Evolutionary conservation across 2,329 filamentous ascomycete species (phyloP), one percentile per base, ranked within the genome.

Genomic region (Colletotrichum noveboracense): DNA sequence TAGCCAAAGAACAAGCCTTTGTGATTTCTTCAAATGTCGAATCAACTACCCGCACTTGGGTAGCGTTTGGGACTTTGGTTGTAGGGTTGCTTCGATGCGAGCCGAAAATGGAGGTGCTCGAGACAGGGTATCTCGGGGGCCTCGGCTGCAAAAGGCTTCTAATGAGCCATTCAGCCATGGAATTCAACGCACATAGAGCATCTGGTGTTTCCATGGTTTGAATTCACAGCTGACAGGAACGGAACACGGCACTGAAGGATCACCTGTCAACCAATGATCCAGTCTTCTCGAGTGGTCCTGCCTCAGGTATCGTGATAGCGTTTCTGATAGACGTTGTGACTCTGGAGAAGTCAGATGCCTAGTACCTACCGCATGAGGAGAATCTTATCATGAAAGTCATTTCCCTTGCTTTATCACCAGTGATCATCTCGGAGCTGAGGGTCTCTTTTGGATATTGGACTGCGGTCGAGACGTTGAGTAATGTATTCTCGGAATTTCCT

Each of bases 141-240:
- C 16, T 43, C 38, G 38, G 38, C 16, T 43, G 38, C 16, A 43
- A 43, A 43, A n/a, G 38, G 38, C 7, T n/a, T n/a, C 38, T n/a
- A 3, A n/a, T 43, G 1, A 18, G 16, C 16, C 18, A 43, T n/a
- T 0, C 8, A 1, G 0, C 0, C 38, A 43, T 43, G 38, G 0
- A n/a, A 18, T 0, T n/a, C 38, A 43, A n/a, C 16, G 16, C 38
- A 43, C 3, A 2, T n/a, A 6, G 8, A n/a, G 16, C 16, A 43
- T 43, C 38, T 43, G 16, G 0, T 43, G 38, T n/a, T 18, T n/a
- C 5, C 8, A n/a, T 43, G 16, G 38, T 43, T 10, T 43, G 38
- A 10, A 0, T 2, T n/a, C 8, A n/a, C 5, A 43, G 38, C 38
- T n/a, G 38, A 43, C 38, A n/a, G 38, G 38, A 43, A 43, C 38